Evolutionary conservation across 73 alveolate genomes (phyloP).

Genomic region (Paramecium biaurelia): DNA sequence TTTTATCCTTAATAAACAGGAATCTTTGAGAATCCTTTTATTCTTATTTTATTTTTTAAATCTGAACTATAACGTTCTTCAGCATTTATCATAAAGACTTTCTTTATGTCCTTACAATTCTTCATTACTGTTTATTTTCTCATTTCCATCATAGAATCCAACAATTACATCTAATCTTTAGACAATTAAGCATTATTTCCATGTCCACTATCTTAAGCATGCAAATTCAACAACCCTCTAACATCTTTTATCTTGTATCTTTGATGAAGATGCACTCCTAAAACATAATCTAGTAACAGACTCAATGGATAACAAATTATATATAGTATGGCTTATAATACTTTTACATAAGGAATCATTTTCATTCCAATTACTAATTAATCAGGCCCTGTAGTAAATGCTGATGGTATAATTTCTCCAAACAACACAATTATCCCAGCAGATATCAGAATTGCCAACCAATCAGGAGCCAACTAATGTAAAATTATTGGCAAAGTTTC

Average conservation of each 20-base stretch:
- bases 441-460: slow-evolving; percentile 89
- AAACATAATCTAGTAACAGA: slow-evolving; percentile 73
- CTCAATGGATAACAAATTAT: slow-evolving; percentile 77
- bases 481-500: slow-evolving; percentile 95
- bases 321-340: slow-evolving; percentile 64
- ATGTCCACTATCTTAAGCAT: slow-evolving; percentile 61
- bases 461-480: slow-evolving; percentile 86
- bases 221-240: slow-evolving; percentile 75
- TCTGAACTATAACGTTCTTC: slow-evolving; percentile 65
- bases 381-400: slow-evolving; percentile 96
- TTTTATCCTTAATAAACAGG: slow-evolving; percentile 70
- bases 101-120: slow-evolving; percentile 69
- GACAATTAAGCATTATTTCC: slow-evolving; percentile 62
- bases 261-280: slow-evolving; percentile 76
- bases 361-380: slow-evolving; percentile 91
- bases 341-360: slow-evolving; percentile 76
- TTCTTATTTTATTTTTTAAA: slow-evolving; percentile 57
- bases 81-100: slow-evolving; percentile 63
- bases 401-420: slow-evolving; percentile 98
- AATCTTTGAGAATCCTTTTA: slow-evolving; percentile 75
- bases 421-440: slow-evolving; percentile 84
- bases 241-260: slow-evolving; percentile 76
- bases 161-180: slow-evolving; percentile 63
- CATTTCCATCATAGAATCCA: slow-evolving; percentile 71
- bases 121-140: slow-evolving; percentile 62